These are phyloP conservation scores for Alternaria conjuncta DNA, from an alignment of 2,329 filamentous ascomycete species.

Conservation along the genomic window DNA sequence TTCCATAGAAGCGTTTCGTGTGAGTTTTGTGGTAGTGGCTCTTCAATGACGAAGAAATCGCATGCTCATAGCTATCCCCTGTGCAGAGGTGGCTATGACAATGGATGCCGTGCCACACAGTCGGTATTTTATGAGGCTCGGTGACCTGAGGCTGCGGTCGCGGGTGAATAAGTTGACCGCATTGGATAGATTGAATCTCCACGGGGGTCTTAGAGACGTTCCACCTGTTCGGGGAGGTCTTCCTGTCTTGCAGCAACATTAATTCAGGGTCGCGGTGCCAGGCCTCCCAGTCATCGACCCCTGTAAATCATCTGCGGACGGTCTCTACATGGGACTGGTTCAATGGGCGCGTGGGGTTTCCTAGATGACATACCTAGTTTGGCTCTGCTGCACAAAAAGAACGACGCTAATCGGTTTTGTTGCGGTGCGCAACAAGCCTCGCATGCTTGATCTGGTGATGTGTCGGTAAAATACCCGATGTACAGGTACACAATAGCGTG, in stretches of 20 bases:
- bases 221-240: conserved; percentile 11
- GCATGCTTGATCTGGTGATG: conserved; percentile 13
- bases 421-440: conserved; percentile 12
- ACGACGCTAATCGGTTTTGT: conserved; percentile 13
- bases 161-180: conserved; percentile 24
- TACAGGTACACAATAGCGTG: conserved; percentile 7
- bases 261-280: conserved; percentile 12
- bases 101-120: conserved; percentile 12
- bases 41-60: neutral
- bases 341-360: conserved; percentile 13
- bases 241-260: conserved; percentile 17
- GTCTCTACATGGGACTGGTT: conserved; percentile 13
- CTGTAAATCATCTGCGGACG: conserved; percentile 13
- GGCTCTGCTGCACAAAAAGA: conserved; percentile 25
- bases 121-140: conserved; percentile 19
- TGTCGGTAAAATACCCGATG: conserved; percentile 6
- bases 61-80: neutral
- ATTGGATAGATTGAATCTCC: conserved; percentile 26
- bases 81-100: neutral
- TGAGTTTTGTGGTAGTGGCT: neutral
- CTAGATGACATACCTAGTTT: conserved; percentile 30
- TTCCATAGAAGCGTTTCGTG: neutral
- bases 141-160: conserved; percentile 23
- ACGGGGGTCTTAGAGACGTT: conserved; percentile 23
- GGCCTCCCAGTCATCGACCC: conserved; percentile 16